A percentile compares a stretch with the other conserved stretches of the same genome.
phyloP scores from a whole-genome alignment of 352 stramenopile genomes.

The Phytophthora idaei region DNA sequence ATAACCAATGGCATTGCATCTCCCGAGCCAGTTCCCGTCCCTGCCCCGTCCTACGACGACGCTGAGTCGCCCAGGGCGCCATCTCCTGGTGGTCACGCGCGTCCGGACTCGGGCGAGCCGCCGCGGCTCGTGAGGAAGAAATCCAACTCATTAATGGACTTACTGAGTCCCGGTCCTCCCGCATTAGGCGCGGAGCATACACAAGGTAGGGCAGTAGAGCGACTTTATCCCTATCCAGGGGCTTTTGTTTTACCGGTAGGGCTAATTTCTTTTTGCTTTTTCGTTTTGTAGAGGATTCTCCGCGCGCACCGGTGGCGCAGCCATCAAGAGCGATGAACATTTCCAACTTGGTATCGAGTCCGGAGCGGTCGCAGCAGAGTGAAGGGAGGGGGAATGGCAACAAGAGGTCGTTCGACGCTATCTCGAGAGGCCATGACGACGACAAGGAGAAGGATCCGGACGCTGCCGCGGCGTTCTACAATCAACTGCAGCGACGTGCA shows the following conservation, averaged over 20 bases:
- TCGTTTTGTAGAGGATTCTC: conserved; percentile 25
- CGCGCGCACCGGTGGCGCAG: conserved; percentile 11
- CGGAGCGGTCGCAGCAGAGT: conserved; percentile 16
- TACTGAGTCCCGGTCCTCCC: conserved; percentile 66
- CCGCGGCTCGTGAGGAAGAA: conserved; percentile 56
- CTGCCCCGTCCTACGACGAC: conserved; percentile 51
- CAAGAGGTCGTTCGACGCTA: conserved; percentile 66
- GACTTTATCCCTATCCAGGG: neutral
- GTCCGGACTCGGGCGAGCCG: conserved; percentile 13
- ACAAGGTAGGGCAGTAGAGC: conserved; percentile 30
- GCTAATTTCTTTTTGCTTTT: neutral
- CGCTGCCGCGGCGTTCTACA: conserved; percentile 84
- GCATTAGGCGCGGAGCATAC: conserved; percentile 38
- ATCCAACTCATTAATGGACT: conserved; percentile 78
- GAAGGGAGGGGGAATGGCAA: conserved; percentile 11
- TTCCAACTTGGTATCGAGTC: conserved; percentile 54
- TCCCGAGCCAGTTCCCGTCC: conserved; percentile 47
- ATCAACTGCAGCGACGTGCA: conserved; percentile 76
- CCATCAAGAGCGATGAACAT: conserved; percentile 54
- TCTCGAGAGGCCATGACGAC: conserved; percentile 45
- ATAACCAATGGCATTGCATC: conserved; percentile 12
- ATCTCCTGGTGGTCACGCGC: conserved; percentile 6
- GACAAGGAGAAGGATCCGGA: conserved; percentile 56
- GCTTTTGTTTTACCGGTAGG: neutral
- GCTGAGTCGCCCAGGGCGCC: conserved; percentile 9